Conservation (phyloP, 331 rosid species). For the Acacia concinna region DNA sequence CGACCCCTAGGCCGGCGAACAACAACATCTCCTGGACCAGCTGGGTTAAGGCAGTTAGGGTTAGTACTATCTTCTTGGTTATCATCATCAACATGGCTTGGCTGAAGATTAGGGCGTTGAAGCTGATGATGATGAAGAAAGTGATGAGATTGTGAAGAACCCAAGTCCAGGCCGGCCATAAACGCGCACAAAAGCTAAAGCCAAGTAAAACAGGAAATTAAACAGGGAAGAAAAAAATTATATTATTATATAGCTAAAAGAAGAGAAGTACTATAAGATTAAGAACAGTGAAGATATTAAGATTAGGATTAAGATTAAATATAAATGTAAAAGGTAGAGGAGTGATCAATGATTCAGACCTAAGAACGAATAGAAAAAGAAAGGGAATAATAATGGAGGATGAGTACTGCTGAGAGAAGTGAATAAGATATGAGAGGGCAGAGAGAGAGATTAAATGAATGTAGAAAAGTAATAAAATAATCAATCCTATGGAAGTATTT, state of each 20-base stretch:
- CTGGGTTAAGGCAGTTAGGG: constrained; percentile 48
- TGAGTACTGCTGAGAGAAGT: constrained; percentile 48
- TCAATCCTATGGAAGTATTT: constrained; percentile 23
- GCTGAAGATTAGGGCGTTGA: constrained; percentile 67
- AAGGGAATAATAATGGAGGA: constrained; percentile 41
- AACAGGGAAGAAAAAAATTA: constrained; percentile 38
- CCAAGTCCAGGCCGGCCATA: constrained; percentile 98
- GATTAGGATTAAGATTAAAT: background rate
- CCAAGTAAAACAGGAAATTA: constrained; percentile 31
- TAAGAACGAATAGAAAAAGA: constrained; percentile 69
- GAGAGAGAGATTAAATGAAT: constrained; percentile 26
- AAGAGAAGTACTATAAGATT: constrained; percentile 20
- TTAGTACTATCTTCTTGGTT: constrained; percentile 28
- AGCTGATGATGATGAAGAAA: constrained; percentile 67
- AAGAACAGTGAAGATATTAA: constrained; percentile 46
- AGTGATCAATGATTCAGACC: constrained; percentile 61
- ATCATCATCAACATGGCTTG: constrained; percentile 30
- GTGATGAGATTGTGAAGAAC: constrained; percentile 91
- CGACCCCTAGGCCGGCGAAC: constrained; percentile 78
- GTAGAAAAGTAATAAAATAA: constrained; percentile 35
- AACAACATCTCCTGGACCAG: constrained; percentile 46
- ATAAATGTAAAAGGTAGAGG: constrained; percentile 27
- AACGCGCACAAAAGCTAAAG: constrained; percentile 38
- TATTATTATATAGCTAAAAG: constrained; percentile 37
- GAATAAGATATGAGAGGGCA: constrained; percentile 14